Evolutionary conservation across 1,139 yeast genomes (phyloP).

Genomic region (Ogataea hybrid): DNA sequence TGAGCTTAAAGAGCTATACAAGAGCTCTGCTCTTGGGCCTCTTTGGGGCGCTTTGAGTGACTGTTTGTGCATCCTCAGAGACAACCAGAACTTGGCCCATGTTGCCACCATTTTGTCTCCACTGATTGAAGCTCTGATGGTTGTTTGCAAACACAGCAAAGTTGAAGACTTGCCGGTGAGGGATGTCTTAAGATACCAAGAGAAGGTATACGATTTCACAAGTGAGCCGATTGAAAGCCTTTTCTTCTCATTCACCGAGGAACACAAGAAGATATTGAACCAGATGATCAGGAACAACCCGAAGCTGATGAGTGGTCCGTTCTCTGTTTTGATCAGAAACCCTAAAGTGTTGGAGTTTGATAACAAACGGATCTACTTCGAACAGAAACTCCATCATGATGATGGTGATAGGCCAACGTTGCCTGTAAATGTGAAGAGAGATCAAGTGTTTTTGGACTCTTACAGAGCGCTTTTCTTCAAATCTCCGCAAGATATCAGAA

Average conservation of each 20-base stretch:
- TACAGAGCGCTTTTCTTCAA: slow-evolving; percentile 83
- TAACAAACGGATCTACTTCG: slow-evolving; percentile 85
- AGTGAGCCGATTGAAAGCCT: slow-evolving; percentile 76
- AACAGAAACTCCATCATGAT: slow-evolving; percentile 59
- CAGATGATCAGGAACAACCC: slow-evolving; percentile 93
- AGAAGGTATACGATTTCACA: slow-evolving; percentile 60
- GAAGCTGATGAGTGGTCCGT: slow-evolving; percentile 94
- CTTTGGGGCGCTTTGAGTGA: slow-evolving; percentile 88
- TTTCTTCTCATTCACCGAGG: slow-evolving; percentile 86
- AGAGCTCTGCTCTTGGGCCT: slow-evolving; percentile 66
- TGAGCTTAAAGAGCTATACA: slow-evolving; percentile 60
- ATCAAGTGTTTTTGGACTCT: slow-evolving; percentile 89
- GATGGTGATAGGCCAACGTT: slow-evolving; percentile 46
- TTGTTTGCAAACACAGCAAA: slow-evolving; percentile 86
- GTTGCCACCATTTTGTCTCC: slow-evolving; percentile 85
- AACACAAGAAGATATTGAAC: slow-evolving; percentile 84
- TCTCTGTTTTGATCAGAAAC: slow-evolving; percentile 83
- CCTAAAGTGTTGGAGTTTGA: slow-evolving; percentile 93
- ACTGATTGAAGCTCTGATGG: slow-evolving; percentile 89
- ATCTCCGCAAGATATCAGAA: slow-evolving; percentile 69
- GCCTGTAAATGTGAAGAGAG: slow-evolving; percentile 73
- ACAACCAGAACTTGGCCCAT: slow-evolving; percentile 46
- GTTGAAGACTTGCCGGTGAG: slow-evolving; percentile 62
- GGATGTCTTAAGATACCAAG: slow-evolving; percentile 60
- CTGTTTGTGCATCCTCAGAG: slow-evolving; percentile 62